A percentile compares a stretch with the other conserved stretches of the same genome.
These are phyloP conservation scores for Fabrea salina DNA, from an alignment of 169 alveolate species.

Conservation along the genomic window DNA sequence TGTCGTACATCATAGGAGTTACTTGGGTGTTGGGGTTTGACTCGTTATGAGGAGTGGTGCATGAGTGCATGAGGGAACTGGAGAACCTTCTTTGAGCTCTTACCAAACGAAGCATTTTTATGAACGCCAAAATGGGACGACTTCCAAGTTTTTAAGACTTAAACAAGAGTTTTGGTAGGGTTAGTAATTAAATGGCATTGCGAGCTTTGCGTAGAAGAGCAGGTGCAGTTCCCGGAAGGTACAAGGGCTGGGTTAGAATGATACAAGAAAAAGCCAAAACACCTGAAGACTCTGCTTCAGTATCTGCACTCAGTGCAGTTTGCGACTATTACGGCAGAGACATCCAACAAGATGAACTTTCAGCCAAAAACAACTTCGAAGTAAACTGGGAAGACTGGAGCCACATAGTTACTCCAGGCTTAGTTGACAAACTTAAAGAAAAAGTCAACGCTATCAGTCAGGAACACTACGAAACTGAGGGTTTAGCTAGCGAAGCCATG, in stretches of 20 bases:
- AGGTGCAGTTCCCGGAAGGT: neutral
- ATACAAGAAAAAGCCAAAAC: constrained; percentile 7
- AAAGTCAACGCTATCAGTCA: constrained; percentile 17
- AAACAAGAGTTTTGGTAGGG: too few species aligned
- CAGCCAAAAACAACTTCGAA: constrained; percentile 25
- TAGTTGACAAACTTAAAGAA: constrained; percentile 15
- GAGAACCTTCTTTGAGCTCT: neutral
- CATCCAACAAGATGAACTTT: constrained; percentile 11
- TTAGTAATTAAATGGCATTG: constrained; percentile 31
- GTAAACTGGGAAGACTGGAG: constrained; percentile 36
- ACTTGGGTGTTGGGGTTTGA: neutral
- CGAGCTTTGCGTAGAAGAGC: neutral
- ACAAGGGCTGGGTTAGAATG: constrained; percentile 33
- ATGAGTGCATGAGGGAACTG: neutral
- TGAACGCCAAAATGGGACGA: too few species aligned
- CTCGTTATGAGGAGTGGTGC: constrained; percentile 10
- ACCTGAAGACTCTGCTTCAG: neutral
- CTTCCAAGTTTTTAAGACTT: too few species aligned
- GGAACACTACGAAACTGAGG: constrained; percentile 24
- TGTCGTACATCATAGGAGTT: neutral
- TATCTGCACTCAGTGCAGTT: constrained; percentile 9
- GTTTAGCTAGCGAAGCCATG: neutral
- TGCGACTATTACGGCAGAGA: constrained; percentile 23
- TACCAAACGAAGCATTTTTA: neutral
- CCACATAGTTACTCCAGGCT: constrained; percentile 13